phyloP scores from a whole-genome alignment of 208 protist species.

The Trypanosoma lewisi region DNA sequence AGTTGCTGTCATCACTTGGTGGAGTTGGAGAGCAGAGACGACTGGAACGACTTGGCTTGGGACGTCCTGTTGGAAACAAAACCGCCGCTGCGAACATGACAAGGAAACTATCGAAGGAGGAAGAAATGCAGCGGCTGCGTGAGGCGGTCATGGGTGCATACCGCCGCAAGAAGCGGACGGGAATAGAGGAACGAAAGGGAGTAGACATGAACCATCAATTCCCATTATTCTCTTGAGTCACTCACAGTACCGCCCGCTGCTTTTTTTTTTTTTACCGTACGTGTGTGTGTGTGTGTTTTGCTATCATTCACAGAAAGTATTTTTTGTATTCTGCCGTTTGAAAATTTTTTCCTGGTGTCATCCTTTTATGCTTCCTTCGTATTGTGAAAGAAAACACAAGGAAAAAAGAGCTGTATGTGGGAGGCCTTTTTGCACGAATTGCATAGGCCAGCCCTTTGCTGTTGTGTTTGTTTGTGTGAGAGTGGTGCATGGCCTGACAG shows the following conservation, averaged over 20 bases:
- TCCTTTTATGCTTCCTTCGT: too few relatives aligned
- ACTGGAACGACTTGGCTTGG: slow-evolving; percentile 59
- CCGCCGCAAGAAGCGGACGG: slow-evolving; percentile 50
- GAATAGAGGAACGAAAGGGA: slow-evolving; percentile 47
- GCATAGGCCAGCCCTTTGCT: background rate
- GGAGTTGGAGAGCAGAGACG: slow-evolving; percentile 59
- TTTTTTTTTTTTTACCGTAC: slow-evolving; percentile 1
- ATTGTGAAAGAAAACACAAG: too few relatives aligned
- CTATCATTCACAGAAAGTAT: too few relatives aligned
- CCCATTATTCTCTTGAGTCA: slow-evolving; percentile 54
- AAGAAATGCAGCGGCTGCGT: slow-evolving; percentile 75
- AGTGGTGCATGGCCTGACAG: background rate
- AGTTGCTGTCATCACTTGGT: slow-evolving; percentile 27
- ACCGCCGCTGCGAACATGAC: slow-evolving; percentile 2
- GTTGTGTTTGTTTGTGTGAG: background rate
- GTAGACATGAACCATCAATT: slow-evolving; percentile 84
- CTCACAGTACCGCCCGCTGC: background rate
- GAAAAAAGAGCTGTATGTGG: too few relatives aligned
- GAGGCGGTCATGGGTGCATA: slow-evolving; percentile 79
- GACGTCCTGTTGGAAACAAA: slow-evolving; percentile 39
- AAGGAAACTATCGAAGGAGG: slow-evolving; percentile 35
- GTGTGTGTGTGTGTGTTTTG: too few relatives aligned
- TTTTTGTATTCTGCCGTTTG: background rate
- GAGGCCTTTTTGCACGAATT: background rate
- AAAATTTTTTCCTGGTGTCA: background rate